Percentiles rank a stretch among this genome's conserved stretches.
These are phyloP conservation scores for Schoenoplectus triqueter DNA, from an alignment of 202 grass and related monocot genomes.

Conservation along the genomic window DNA sequence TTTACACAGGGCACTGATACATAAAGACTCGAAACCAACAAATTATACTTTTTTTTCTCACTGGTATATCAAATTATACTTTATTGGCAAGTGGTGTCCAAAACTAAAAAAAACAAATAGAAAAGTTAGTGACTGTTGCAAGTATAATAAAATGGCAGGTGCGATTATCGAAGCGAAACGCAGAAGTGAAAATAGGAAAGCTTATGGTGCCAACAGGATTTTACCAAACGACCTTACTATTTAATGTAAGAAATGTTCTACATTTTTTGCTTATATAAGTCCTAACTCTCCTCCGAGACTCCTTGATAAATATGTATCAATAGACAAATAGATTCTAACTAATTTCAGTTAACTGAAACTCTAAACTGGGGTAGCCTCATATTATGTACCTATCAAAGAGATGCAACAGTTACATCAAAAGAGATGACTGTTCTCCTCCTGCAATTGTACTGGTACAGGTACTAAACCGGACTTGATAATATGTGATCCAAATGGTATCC, in stretches of 20 bases:
- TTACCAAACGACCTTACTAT: background rate
- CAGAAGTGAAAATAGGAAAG: background rate
- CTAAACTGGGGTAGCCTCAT: slow-evolving; percentile 12
- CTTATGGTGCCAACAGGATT: background rate
- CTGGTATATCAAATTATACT: background rate
- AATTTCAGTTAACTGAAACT: slow-evolving; percentile 16
- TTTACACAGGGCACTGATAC: background rate
- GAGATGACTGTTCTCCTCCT: background rate
- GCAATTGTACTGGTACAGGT: background rate
- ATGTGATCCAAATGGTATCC: slow-evolving; percentile 2
- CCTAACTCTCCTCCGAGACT: background rate
- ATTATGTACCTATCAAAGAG: slow-evolving; percentile 34
- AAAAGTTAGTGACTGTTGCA: no score
- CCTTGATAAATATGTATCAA: background rate
- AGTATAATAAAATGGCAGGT: no score
- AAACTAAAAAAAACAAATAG: background rate
- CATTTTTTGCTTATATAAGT: background rate
- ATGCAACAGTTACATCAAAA: background rate
- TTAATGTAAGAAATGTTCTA: background rate
- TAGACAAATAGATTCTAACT: slow-evolving; percentile 10
- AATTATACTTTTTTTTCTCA: background rate
- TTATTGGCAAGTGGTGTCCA: background rate
- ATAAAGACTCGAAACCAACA: background rate
- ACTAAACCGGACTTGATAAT: background rate
- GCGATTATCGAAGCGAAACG: background rate